A percentile compares a stretch with the other conserved stretches of the same genome.
These are phyloP conservation scores for Boletus smithii DNA, from an alignment of 1,284 basidiomycete genomes.

Conservation along the genomic window DNA sequence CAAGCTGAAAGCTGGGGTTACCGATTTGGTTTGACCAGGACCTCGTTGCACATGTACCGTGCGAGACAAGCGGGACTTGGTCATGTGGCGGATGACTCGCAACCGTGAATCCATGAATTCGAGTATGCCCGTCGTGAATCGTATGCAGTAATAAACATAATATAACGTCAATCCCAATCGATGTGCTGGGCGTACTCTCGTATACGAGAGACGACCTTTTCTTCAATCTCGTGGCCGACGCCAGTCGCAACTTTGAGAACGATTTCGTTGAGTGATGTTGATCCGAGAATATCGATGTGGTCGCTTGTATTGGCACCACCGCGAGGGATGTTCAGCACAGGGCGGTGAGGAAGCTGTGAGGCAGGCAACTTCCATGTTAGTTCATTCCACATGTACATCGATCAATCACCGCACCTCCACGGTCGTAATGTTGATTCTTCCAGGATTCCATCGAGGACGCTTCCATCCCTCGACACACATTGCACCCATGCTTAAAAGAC, in stretches of 20 bases:
- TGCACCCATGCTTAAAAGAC: slow-evolving; percentile 82
- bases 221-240: slow-evolving; percentile 63
- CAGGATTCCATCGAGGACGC: slow-evolving; percentile 87
- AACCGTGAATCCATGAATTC: slow-evolving; percentile 8
- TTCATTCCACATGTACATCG: slow-evolving; percentile 2
- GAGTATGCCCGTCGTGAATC: slow-evolving; percentile 1
- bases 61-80: background rate
- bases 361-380: slow-evolving; percentile 10
- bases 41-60: background rate
- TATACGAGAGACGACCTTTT: slow-evolving; percentile 79
- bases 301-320: slow-evolving; percentile 90
- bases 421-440: slow-evolving; percentile 81
- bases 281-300: slow-evolving; percentile 93
- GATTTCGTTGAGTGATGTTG: slow-evolving; percentile 85
- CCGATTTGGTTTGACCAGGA: background rate
- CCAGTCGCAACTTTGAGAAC: slow-evolving; percentile 86
- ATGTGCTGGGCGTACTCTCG: slow-evolving; percentile 73
- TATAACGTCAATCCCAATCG: slow-evolving; percentile 62
- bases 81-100: background rate
- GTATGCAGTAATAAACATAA: slow-evolving; percentile 9
- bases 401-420: slow-evolving; percentile 61
- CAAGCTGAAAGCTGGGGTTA: background rate
- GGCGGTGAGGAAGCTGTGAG: slow-evolving; percentile 78
- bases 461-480: slow-evolving; percentile 99
- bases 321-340: slow-evolving; percentile 71